Base-by-base conservation (phyloP, 768 basidiomycete species). In the Rhizopogon vesiculosus region DNA sequence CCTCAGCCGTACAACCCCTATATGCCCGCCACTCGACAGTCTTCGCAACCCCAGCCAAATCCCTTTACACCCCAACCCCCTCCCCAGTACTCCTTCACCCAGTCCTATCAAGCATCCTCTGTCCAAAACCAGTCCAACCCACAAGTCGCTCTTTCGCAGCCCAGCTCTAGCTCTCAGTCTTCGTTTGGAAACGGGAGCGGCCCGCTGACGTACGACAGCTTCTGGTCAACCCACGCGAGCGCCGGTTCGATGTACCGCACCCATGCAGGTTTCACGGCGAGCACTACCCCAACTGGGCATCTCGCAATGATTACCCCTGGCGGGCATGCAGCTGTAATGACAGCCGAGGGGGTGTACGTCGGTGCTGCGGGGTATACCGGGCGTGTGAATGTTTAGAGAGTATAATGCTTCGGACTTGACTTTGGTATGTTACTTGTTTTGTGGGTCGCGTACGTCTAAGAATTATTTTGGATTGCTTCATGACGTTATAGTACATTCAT, bases 141-240 rank as follows among this genome's bases (percentile, higher is more conserved):
- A 15, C 39, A 29, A 28, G 18, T 38, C 39, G 25, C 13, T 18
- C 45, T 25, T 28, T 18, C 28, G 6, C 45, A 56, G 50, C 16
- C 48, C 28, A 31, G 28, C 39, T 5, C 52, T 13, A 55, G n/a
- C 39, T 29, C 42, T 48, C 64, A 66, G 66, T 54, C 66, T 62
- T 54, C 64, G 60, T 44, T 71, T 69, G 56, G 51, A 65, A 19
- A 22, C 16, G 48, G 48, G 19, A 49, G 59, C 58, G 15, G 42
- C 57, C n/a, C 65, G 10, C 68, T 83, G 43, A 82, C 83, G 3
- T 85, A 85, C 59, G 84, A 84, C 62, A 81, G 80, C 0, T 85
- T 84, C 61, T 85, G 82, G 84, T 82, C 83, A 1, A 74, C 80
- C 7, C 81, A 83, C 56, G 68, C 78, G 18, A 65, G 70, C 0